Conservation (phyloP, 352 stramenopile genomes). For the Phytophthora tubulina region DNA sequence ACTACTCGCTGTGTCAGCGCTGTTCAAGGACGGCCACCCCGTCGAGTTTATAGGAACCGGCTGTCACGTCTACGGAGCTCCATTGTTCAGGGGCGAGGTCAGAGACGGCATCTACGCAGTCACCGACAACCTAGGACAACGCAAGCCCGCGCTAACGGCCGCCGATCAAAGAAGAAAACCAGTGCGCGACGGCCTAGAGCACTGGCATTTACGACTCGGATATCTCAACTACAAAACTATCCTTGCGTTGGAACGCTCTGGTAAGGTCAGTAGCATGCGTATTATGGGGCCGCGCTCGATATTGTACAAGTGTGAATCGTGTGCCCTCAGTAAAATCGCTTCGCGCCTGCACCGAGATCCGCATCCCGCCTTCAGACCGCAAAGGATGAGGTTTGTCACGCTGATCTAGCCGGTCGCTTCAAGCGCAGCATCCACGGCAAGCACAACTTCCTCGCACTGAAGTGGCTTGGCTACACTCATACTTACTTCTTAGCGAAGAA, state of each 20-base stretch:
- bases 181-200: background rate
- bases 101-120: no score
- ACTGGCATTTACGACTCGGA: background rate
- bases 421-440: constrained; percentile 1
- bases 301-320: background rate
- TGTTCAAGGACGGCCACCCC: no score
- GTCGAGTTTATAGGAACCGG: no score
- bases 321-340: background rate
- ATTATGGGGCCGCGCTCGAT: background rate
- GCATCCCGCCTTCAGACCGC: no score
- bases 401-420: background rate
- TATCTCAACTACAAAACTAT: background rate
- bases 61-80: no score
- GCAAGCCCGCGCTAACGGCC: no score
- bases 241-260: background rate
- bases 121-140: no score
- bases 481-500: background rate
- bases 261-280: background rate
- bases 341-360: background rate
- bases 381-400: constrained; percentile 2
- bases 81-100: no score
- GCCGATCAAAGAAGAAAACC: no score
- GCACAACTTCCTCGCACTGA: background rate
- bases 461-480: background rate
- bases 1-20: no score